phyloP scores from a whole-genome alignment of 176 grass and related monocot species.

The Melocanna baccifera region DNA sequence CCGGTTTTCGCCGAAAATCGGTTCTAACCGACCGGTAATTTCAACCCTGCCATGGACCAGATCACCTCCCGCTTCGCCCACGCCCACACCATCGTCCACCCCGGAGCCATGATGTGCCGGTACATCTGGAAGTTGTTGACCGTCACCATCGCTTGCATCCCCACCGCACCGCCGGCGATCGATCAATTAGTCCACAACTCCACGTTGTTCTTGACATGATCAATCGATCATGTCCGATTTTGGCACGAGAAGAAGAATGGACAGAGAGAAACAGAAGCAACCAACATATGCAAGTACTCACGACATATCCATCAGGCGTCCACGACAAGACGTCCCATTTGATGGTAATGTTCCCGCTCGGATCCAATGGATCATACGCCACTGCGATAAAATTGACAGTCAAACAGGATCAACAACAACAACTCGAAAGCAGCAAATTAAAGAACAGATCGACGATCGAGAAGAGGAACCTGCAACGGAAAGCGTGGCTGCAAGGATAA shows the following conservation, averaged over 20 bases:
- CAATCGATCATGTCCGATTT: not conserved
- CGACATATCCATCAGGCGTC: constrained; percentile 94
- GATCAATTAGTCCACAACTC: not conserved
- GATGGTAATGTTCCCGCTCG: constrained; percentile 92
- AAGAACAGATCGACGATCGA: not conserved
- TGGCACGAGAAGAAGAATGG: not conserved
- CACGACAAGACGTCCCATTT: constrained; percentile 97
- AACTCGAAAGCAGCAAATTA: not conserved
- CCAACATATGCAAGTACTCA: constrained; percentile 26
- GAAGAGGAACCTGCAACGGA: constrained; percentile 49
- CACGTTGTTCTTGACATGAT: not conserved
- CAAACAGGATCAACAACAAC: not conserved
- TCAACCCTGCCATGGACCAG: constrained; percentile 27
- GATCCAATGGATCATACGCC: constrained; percentile 89
- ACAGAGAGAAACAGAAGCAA: not conserved
- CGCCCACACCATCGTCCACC: constrained; percentile 75
- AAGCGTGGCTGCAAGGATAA: constrained; percentile 47
- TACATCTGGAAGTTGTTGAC: constrained; percentile 99
- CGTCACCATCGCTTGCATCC: constrained; percentile 59
- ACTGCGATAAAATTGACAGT: constrained; percentile 21
- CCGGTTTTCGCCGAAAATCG: too few relatives aligned
- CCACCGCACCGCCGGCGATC: not conserved
- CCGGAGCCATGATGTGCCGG: constrained; percentile 74
- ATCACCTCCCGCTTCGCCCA: constrained; percentile 90
- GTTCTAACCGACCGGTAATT: too few relatives aligned